Conservation (phyloP, 768 basidiomycete species). For the Pleurotus cornucopiae region DNA sequence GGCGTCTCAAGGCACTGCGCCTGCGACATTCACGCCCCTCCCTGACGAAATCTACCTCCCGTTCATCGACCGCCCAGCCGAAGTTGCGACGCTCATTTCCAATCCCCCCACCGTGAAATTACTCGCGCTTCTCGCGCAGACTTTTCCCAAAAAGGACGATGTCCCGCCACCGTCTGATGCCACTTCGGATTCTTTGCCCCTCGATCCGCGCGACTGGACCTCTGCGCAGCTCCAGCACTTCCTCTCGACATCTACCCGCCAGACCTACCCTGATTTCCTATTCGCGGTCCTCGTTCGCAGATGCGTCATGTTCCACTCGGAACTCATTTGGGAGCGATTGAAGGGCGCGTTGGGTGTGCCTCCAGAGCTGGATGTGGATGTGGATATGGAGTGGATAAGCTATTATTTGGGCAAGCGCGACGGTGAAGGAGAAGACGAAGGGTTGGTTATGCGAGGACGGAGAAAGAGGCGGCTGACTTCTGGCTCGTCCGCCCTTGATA, state of each 20-base stretch:
- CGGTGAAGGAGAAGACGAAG: slow-evolving; percentile 17
- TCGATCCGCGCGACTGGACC: slow-evolving; percentile 68
- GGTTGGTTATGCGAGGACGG: slow-evolving; percentile 1
- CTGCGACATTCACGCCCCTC: slow-evolving; percentile 68
- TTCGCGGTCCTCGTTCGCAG: slow-evolving; percentile 75
- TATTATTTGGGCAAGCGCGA: slow-evolving; percentile 20
- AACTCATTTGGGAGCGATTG: slow-evolving; percentile 89
- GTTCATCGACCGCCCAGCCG: slow-evolving; percentile 77
- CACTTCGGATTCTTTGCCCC: slow-evolving; percentile 24
- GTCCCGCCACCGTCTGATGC: slow-evolving; percentile 19
- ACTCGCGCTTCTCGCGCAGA: slow-evolving; percentile 70
- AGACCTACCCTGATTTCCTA: slow-evolving; percentile 58
- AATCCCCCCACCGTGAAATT: slow-evolving; percentile 64
- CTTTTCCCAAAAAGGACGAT: slow-evolving; percentile 38
- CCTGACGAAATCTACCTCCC: slow-evolving; percentile 79
- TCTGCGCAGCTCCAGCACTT: slow-evolving; percentile 67
- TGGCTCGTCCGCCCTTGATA: slow-evolving; percentile 10
- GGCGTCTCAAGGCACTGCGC: slow-evolving; percentile 20
- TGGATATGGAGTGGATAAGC: slow-evolving; percentile 19
- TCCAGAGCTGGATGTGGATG: slow-evolving; percentile 72
- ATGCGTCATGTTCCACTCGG: slow-evolving; percentile 73
- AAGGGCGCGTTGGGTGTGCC: slow-evolving; percentile 87
- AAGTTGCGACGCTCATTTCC: slow-evolving; percentile 67
- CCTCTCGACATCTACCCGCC: slow-evolving; percentile 61
- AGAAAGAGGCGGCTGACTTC: slow-evolving; percentile 16